Base-by-base conservation (phyloP, 2,329 filamentous ascomycete genomes). In the Fusarium mexicanum region DNA sequence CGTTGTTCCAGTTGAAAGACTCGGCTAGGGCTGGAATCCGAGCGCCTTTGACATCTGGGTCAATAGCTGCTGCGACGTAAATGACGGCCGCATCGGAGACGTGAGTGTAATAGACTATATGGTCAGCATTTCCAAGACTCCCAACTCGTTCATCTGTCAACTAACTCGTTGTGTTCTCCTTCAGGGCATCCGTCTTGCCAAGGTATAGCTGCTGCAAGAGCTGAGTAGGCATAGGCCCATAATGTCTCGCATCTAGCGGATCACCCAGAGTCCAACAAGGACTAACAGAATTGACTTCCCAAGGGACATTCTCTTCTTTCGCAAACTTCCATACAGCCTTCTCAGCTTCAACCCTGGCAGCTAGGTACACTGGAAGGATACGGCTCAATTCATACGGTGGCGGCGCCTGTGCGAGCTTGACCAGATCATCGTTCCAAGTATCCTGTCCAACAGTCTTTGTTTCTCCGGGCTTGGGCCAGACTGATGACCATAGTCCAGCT, bases 311-410 rank as follows among this genome's bases (percentile, higher is more conserved):
- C 33, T 77, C 57, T 2, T 77, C 75, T 7, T 57, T 37, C 1
- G 44, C 71, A 18, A 71, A 77, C 14, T 76, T 76, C 75, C 73
- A 77, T 7, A 77, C 50, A 2, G 75, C 75, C 29, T 71, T 76
- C n/a, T 77, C 75, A 0, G 71, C 61, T 6, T 77, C 75, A 1
- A 62, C 50, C 20, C 75, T 76, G 2, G 62, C 46, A 8, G 57
- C 73, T 5, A 71, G 43, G 14, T 73, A 73, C 0, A 72, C 64
- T 1, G 64, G 29, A 4, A 77, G 51, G 6, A 66, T 54, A 0
- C 75, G 64, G 8, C 63, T 64, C 16, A 73, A 20, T 1, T 61
- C 68, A 22, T 76, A 77, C 1, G 75, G 75, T 1, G 75, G 75
- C 1, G 75, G 75, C 14, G 73, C 66, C 43, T 68, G 67, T 2